Evolutionary conservation across 768 basidiomycete species (phyloP).

Genomic region (Suillus hirtellus): DNA sequence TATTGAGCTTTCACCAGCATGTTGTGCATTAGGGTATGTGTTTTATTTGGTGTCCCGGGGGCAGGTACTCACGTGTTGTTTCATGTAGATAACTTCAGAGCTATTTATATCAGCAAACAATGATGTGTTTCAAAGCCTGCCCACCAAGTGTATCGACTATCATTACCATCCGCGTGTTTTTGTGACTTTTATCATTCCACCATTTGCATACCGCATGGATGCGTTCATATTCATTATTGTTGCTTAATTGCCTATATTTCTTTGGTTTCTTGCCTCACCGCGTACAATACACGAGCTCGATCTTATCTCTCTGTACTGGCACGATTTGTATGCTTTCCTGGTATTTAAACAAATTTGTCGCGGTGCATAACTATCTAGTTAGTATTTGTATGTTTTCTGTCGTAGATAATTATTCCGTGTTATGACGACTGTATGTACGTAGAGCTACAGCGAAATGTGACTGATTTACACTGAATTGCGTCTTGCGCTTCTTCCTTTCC

Average conservation of each 20-base stretch:
- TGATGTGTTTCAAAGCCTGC: conserved; percentile 4
- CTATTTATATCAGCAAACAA: conserved; percentile 7
- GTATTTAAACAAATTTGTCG: conserved; percentile 9
- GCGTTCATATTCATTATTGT: conserved; percentile 35
- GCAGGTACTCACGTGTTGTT: neutral
- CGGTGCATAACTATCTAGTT: conserved; percentile 5
- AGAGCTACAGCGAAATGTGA: neutral
- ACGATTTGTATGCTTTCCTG: conserved; percentile 7
- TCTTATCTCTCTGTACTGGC: neutral
- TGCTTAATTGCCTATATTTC: conserved; percentile 31
- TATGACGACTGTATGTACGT: neutral
- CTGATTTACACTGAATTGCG: conserved; percentile 62
- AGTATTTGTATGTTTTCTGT: conserved; percentile 12
- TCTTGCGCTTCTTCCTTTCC: conserved; percentile 75
- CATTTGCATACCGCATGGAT: conserved; percentile 9
- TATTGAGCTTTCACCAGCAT: conserved; percentile 75
- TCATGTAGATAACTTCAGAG: conserved; percentile 4
- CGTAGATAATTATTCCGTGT: conserved; percentile 9
- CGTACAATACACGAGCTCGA: conserved; percentile 6
- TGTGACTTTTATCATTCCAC: conserved; percentile 1
- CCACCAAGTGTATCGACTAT: conserved; percentile 9
- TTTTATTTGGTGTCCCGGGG: neutral
- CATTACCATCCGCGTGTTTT: conserved; percentile 3
- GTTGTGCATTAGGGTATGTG: conserved; percentile 47
- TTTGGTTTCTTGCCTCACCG: neutral